Evolutionary conservation across 768 basidiomycete species (phyloP).

Genomic region (Krasilnikovozyma curviuscula): DNA sequence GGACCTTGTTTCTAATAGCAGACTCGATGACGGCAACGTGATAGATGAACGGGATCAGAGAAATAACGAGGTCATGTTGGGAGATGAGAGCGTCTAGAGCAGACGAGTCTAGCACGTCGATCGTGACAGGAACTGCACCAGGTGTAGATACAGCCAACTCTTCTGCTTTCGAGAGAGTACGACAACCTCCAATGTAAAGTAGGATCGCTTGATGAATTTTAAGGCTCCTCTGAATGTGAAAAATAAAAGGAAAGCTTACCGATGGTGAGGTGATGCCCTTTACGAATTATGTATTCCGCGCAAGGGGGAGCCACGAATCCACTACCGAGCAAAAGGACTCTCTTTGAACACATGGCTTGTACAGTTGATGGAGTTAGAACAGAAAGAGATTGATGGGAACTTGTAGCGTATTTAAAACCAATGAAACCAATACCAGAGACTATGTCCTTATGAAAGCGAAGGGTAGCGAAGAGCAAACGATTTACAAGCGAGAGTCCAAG

Average conservation of each 20-base stretch:
- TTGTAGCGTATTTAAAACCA: too few relatives aligned
- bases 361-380: too few relatives aligned
- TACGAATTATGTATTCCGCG: constrained; percentile 76
- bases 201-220: too few relatives aligned
- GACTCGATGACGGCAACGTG: constrained; percentile 80
- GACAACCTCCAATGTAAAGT: too few relatives aligned
- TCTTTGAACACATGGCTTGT: too few relatives aligned
- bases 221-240: constrained; percentile 34
- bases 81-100: constrained; percentile 65
- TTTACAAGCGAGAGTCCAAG: too few relatives aligned
- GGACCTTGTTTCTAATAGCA: constrained; percentile 68
- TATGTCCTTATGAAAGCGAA: too few relatives aligned
- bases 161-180: constrained; percentile 59
- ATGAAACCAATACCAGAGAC: too few relatives aligned
- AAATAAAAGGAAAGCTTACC: constrained; percentile 33
- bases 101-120: constrained; percentile 51
- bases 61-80: constrained; percentile 79
- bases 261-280: constrained; percentile 64
- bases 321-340: constrained; percentile 72
- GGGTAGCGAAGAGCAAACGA: too few relatives aligned
- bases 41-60: constrained; percentile 84
- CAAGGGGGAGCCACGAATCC: constrained; percentile 94
- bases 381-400: too few relatives aligned
- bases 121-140: constrained; percentile 49
- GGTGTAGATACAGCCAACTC: constrained; percentile 48